Evolutionary conservation across 1,284 basidiomycete species (phyloP).

Genomic region (Pterula multifida): DNA sequence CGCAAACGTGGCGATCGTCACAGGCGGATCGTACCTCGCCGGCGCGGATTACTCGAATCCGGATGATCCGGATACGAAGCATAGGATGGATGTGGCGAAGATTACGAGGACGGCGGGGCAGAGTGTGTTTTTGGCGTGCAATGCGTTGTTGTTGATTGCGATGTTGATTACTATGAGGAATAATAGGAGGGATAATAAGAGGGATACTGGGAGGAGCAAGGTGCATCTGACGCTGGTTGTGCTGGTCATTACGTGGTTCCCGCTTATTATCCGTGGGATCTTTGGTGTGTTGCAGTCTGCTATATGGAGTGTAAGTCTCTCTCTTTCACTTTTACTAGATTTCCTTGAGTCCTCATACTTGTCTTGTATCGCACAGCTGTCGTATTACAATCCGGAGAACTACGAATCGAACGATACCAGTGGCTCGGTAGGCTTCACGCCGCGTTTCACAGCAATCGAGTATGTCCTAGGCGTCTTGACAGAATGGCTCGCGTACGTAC

Average conservation of each 20-base stretch:
- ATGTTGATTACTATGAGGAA: slow-evolving; percentile 14
- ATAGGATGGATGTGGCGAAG: slow-evolving; percentile 13
- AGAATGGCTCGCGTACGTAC: slow-evolving; percentile 18
- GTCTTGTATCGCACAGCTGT: slow-evolving; percentile 7
- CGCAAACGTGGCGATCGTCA: slow-evolving; percentile 19
- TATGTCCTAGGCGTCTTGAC: slow-evolving; percentile 20
- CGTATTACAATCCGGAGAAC: slow-evolving; percentile 16
- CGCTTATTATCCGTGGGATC: slow-evolving; percentile 20
- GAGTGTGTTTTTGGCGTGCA: slow-evolving; percentile 19
- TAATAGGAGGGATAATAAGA: slow-evolving; percentile 8
- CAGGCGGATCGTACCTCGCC: slow-evolving; percentile 19
- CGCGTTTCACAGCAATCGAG: slow-evolving; percentile 19
- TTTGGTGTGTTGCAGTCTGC: slow-evolving; percentile 19
- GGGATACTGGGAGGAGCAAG: slow-evolving; percentile 1
- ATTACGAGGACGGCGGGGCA: slow-evolving; percentile 19
- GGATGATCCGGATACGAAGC: slow-evolving; percentile 9
- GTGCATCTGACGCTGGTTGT: slow-evolving; percentile 18
- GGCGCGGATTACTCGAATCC: slow-evolving; percentile 13
- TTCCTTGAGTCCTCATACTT: slow-evolving; percentile 10
- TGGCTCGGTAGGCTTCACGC: slow-evolving; percentile 19
- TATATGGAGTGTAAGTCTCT: slow-evolving; percentile 7
- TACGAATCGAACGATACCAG: slow-evolving; percentile 14
- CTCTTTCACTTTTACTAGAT: background rate
- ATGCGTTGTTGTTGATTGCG: slow-evolving; percentile 15
- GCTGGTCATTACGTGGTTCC: slow-evolving; percentile 18